Evolutionary conservation across 306 rosid genomes (phyloP), one percentile per base, ranked within the genome.

Genomic region (Pueraria montana): DNA sequence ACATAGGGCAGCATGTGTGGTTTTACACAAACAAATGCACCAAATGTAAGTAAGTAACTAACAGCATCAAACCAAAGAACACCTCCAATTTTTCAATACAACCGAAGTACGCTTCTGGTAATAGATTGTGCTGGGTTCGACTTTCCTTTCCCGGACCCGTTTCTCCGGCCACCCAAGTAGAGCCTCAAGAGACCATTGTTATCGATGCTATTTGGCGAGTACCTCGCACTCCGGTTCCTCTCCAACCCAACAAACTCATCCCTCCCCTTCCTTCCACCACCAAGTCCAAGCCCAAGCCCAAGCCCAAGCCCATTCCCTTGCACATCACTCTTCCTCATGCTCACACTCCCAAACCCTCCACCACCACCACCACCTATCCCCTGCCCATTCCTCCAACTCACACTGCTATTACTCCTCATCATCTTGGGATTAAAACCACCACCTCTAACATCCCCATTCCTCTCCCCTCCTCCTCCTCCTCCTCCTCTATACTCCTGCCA

Each of bases 101-200:
- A 74, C 72, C 98, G 87, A 74, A 96, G 93, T 40, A 96, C 98
- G 43, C 99, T 96, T 91, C 97, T 96, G 46, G 99, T 92, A 11
- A 96, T 96, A 64, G 99, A 93, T 79, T 93, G 99, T 26, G 98
- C 96, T 53, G 89, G 98, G 84, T 83, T 93, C 0, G 97, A 89
- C 93, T 92, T 89, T 9, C 89, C 91, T 80, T 92, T 95, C 59
- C 82, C 89, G 2, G 86, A 76, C 4, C 91, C 91, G 7, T 87
- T 90, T 75, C 97, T 91, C 87, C 98, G 84, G 92, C 98, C 82
- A 42, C 92, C 88, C 87, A 91, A 65, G 86, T 93, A 92, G 84
- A 96, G 89, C 82, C 92, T 72, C 64, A 96, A 43, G 43, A 92
- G 87, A 45, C 99, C 99, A 64, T 89, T 93, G 56, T 96, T 69